A percentile compares a stretch with the other conserved stretches of the same genome.
Conservation (phyloP, 2,329 filamentous ascomycete genomes). For the Phaeoacremonium minimum region DNA sequence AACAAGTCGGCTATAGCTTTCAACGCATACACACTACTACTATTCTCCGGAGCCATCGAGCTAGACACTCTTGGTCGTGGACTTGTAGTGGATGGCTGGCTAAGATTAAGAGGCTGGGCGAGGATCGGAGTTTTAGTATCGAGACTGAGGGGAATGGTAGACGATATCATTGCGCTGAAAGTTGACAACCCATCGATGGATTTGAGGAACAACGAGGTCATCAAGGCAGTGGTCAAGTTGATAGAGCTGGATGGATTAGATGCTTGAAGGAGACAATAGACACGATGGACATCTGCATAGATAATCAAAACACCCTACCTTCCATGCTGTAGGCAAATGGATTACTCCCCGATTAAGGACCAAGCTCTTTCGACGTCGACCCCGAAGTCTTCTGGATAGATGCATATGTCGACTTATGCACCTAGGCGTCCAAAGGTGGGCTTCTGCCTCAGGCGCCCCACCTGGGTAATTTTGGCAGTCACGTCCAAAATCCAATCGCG, state of each 20-base stretch:
- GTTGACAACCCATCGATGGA: slow-evolving; percentile 69
- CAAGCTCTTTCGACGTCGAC: too few relatives aligned
- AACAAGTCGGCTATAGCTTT: slow-evolving; percentile 55
- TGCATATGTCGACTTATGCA: too few relatives aligned
- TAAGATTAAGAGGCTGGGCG: slow-evolving; percentile 83
- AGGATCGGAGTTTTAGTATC: slow-evolving; percentile 87
- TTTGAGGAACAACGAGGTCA: slow-evolving; percentile 59
- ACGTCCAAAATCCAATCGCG: slow-evolving; percentile 2
- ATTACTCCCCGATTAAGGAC: too few relatives aligned
- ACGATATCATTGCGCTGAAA: slow-evolving; percentile 75
- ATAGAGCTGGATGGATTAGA: slow-evolving; percentile 90
- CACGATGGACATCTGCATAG: too few relatives aligned
- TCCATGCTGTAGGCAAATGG: too few relatives aligned
- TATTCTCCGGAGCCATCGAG: slow-evolving; percentile 81
- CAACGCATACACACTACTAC: slow-evolving; percentile 80
- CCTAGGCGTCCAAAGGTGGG: too few relatives aligned
- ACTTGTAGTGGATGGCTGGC: slow-evolving; percentile 87
- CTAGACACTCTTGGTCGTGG: slow-evolving; percentile 86
- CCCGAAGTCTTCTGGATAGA: too few relatives aligned
- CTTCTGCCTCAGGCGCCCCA: slow-evolving; percentile 1
- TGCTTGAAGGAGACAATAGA: too few relatives aligned
- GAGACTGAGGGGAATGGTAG: slow-evolving; percentile 78
- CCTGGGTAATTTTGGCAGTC: neutral
- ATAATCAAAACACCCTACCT: too few relatives aligned
- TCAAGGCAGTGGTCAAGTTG: slow-evolving; percentile 72